phyloP scores from a whole-genome alignment of 305 asterid genomes.

The Solanum aculeatissimum region DNA sequence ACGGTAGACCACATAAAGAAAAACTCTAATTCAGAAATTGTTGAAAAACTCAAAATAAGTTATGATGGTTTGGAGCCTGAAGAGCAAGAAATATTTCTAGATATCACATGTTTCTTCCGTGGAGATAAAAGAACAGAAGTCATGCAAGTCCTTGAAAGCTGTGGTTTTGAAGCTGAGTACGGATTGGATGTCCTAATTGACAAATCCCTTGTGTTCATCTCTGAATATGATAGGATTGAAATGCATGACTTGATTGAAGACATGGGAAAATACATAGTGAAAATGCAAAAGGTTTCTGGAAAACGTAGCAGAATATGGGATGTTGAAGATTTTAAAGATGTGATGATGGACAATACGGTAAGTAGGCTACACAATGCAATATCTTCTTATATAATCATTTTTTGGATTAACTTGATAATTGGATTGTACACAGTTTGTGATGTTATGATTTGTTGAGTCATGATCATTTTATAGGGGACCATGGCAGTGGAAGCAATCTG shows the following conservation, averaged over 20 bases:
- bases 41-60: neutral
- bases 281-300: too few relatives aligned
- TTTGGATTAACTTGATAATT: too few relatives aligned
- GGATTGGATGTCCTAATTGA: neutral
- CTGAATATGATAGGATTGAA: too few relatives aligned
- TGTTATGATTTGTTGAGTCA: neutral
- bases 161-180: neutral
- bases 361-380: neutral
- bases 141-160: neutral
- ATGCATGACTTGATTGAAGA: neutral
- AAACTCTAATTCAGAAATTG: neutral
- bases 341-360: too few relatives aligned
- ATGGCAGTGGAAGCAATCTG: neutral
- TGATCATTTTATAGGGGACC: neutral
- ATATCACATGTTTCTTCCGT: neutral
- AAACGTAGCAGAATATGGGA: too few relatives aligned
- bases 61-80: neutral
- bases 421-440: neutral
- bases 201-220: neutral
- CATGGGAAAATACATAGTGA: too few relatives aligned
- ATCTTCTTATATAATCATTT: too few relatives aligned
- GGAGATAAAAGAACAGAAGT: rapidly evolving
- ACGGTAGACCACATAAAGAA: neutral
- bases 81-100: neutral
- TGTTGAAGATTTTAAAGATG: too few relatives aligned